These are phyloP conservation scores for Chernovozyma sophiae-reginae DNA, from an alignment of 1,139 yeast genomes.

Conservation along the genomic window DNA sequence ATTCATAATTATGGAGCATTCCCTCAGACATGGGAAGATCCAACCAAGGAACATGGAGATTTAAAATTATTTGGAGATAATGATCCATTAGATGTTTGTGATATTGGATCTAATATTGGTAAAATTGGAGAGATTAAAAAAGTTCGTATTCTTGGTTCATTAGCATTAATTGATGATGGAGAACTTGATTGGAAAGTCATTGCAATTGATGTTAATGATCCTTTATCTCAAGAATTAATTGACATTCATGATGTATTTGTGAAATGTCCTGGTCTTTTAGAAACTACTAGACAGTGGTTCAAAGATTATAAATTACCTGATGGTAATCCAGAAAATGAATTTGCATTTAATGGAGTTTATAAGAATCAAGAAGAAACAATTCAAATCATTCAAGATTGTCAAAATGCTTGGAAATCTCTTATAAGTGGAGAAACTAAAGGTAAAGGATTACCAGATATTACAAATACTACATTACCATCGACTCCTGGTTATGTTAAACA, in stretches of 20 bases:
- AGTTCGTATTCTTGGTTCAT: slow-evolving; percentile 80
- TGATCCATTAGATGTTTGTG: slow-evolving; percentile 89
- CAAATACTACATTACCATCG: slow-evolving; percentile 59
- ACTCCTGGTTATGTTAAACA: slow-evolving; percentile 34
- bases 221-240: slow-evolving; percentile 65
- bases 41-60: slow-evolving; percentile 52
- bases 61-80: slow-evolving; percentile 79
- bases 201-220: slow-evolving; percentile 71
- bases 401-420: slow-evolving; percentile 68
- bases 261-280: slow-evolving; percentile 75
- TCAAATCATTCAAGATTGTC: slow-evolving; percentile 65
- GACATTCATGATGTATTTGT: slow-evolving; percentile 74
- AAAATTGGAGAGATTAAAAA: slow-evolving; percentile 74
- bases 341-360: slow-evolving; percentile 82
- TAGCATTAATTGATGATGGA: slow-evolving; percentile 88
- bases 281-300: slow-evolving; percentile 88
- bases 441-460: slow-evolving; percentile 38
- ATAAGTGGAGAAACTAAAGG: slow-evolving; percentile 47
- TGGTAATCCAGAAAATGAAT: slow-evolving; percentile 82
- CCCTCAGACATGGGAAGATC: slow-evolving; percentile 97
- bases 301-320: slow-evolving; percentile 87
- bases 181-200: slow-evolving; percentile 93
- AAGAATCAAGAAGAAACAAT: slow-evolving; percentile 71
- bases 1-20: slow-evolving; percentile 97
- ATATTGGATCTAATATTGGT: slow-evolving; percentile 72